Base-by-base conservation (phyloP, 768 basidiomycete species). In the Phaeolepiota aurea region DNA sequence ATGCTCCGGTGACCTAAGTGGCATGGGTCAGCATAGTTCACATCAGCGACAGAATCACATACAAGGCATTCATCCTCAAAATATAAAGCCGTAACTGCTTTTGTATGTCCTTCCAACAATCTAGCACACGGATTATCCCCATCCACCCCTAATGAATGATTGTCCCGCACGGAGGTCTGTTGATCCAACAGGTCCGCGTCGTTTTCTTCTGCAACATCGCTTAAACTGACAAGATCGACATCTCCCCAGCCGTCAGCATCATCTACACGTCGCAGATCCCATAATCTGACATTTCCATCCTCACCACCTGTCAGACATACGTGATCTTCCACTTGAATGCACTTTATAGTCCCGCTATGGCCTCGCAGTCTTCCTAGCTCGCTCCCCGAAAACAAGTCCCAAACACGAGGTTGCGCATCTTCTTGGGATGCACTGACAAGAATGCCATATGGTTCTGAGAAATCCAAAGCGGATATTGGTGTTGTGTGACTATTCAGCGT, bases 21-120 rank as follows among this genome's bases (percentile, higher is more conserved):
- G 41, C 37, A 53, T 21, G 14, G 28, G 28, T 31, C 14, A n/a
- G n/a, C 7, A 28, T 28, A 28, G 57, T 54, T 39, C 51, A 40
- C 5, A 44, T 32, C 33, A 46, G n/a, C 28, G 16, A 44, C 10
- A 2, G 42, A 28, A 35, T 13, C 18, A 16, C 77, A 53, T 60
- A 92, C 93, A 63, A 99, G 60, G 52, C 87, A 93, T 37, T 87
- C 81, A 46, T 92, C 91, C 60, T 99, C 96, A 46, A 97, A 97
- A 59, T 93, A 98, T 38, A 99, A 68, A 4, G 91, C 75, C 1
- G 94, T 92, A 30, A 98, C 91, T 12, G 86, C 79, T 61, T 92
- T 92, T 37, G 79, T 86, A 55, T 99, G 96, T 1, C 94, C 96
- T 54, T 93, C 88, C 28, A 98, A 62, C 2, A 80, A 60, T 40